Conservation (phyloP, 352 stramenopile species). For the Pythium phragmiticola region DNA sequence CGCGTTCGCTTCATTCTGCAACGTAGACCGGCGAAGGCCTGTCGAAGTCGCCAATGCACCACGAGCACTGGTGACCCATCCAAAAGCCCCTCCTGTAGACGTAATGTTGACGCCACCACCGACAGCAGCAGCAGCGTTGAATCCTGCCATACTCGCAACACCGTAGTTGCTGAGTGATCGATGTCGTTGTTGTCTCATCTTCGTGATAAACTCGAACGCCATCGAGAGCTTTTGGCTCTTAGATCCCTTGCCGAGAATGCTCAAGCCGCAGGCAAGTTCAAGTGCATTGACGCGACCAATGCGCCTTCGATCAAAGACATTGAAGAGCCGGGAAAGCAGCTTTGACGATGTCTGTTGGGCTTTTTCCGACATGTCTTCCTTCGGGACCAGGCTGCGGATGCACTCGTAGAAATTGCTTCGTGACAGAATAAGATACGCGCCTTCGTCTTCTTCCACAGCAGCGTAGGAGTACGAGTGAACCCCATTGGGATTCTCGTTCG, state of each 20-base stretch:
- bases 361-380: constrained; percentile 77
- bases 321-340: constrained; percentile 78
- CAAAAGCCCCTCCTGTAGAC: constrained; percentile 49
- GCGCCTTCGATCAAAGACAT: constrained; percentile 84
- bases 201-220: constrained; percentile 87
- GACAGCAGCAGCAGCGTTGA: constrained; percentile 27
- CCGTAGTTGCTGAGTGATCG: constrained; percentile 72
- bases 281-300: constrained; percentile 79
- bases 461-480: constrained; percentile 74
- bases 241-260: constrained; percentile 79
- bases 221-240: constrained; percentile 87
- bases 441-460: constrained; percentile 79
- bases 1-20: constrained; percentile 50
- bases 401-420: constrained; percentile 86
- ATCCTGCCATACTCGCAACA: constrained; percentile 28
- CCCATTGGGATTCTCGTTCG: constrained; percentile 34
- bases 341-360: constrained; percentile 86
- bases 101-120: constrained; percentile 43
- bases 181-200: constrained; percentile 74
- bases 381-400: constrained; percentile 78
- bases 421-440: constrained; percentile 76
- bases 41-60: constrained; percentile 33
- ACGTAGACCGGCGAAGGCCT: constrained; percentile 36
- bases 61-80: constrained; percentile 51
- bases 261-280: constrained; percentile 84